Evolutionary conservation across 148 eudicot species (phyloP).

Genomic region (Nyssa sinensis): DNA sequence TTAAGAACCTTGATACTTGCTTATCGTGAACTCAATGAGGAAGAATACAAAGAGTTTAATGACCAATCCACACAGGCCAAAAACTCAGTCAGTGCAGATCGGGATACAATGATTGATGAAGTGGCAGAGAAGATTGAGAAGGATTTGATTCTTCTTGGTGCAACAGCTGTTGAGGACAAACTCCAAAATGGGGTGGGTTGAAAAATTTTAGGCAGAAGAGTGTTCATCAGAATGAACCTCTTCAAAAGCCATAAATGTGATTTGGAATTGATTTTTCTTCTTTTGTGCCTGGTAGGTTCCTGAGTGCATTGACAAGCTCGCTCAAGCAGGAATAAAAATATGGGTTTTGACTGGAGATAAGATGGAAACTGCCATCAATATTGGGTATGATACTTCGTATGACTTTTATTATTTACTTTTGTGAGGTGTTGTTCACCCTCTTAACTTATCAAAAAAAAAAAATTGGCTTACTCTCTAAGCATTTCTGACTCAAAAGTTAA

Average conservation of each 20-base stretch:
- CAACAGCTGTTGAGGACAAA: slow-evolving; percentile 96
- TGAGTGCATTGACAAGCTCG: slow-evolving; percentile 89
- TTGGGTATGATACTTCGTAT: slow-evolving; percentile 50
- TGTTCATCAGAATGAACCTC: not conserved
- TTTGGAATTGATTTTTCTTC: slow-evolving; percentile 2
- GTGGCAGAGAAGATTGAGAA: slow-evolving; percentile 69
- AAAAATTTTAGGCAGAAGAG: not conserved
- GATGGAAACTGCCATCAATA: slow-evolving; percentile 97
- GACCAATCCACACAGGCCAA: slow-evolving; percentile 60
- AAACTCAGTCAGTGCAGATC: slow-evolving; percentile 66
- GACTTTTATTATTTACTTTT: not conserved
- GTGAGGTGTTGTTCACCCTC: not conserved
- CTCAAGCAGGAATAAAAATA: slow-evolving; percentile 89
- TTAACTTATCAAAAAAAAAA: too few relatives aligned
- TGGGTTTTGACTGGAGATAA: slow-evolving; percentile 98
- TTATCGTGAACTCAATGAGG: slow-evolving; percentile 61
- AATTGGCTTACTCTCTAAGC: too few relatives aligned
- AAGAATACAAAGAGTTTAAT: slow-evolving; percentile 53
- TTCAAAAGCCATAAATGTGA: not conserved
- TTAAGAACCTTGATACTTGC: slow-evolving; percentile 86
- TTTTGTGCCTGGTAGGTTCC: slow-evolving; percentile 57
- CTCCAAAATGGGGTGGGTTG: slow-evolving; percentile 77
- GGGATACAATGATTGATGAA: slow-evolving; percentile 57
- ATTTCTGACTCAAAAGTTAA: slow-evolving; percentile 24
- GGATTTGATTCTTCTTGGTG: slow-evolving; percentile 86